A percentile compares a stretch with the other conserved stretches of the same genome.
Conservation (phyloP, 163 green algal species). For the Scenedesmus sp. region DNA sequence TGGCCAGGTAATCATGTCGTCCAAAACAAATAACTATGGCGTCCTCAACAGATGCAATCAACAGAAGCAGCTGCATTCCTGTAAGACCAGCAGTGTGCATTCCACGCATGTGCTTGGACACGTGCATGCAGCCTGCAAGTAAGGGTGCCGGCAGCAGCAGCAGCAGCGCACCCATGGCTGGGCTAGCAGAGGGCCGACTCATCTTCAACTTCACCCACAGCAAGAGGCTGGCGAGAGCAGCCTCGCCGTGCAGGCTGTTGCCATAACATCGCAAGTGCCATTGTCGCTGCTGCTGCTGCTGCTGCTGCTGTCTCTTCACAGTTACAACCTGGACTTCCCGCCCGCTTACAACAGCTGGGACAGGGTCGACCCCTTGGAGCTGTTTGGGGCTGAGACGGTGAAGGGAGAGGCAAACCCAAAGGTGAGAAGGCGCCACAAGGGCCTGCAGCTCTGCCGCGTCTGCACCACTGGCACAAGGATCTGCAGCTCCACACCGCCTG, state of each 20-base stretch:
- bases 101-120: background rate
- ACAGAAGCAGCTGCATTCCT: background rate
- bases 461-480: too few relatives aligned
- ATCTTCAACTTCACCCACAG: background rate
- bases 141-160: background rate
- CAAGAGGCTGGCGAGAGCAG: background rate
- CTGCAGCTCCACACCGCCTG: too few relatives aligned
- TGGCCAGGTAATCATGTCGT: too few relatives aligned
- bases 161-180: background rate
- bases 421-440: too few relatives aligned
- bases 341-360: slow-evolving; percentile 87
- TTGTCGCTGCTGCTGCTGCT: background rate
- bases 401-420: slow-evolving; percentile 88
- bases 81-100: background rate
- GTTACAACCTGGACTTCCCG: slow-evolving; percentile 84
- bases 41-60: background rate
- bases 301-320: background rate
- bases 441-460: too few relatives aligned
- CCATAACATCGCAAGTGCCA: background rate
- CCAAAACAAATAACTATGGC: too few relatives aligned
- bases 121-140: background rate
- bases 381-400: slow-evolving; percentile 83
- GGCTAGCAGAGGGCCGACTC: background rate
- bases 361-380: slow-evolving; percentile 74
- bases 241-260: background rate